A percentile compares a stretch with the other conserved stretches of the same genome.
phyloP scores from a whole-genome alignment of 371 early-diverging fungal genomes.

The Mucor velutinosus region DNA sequence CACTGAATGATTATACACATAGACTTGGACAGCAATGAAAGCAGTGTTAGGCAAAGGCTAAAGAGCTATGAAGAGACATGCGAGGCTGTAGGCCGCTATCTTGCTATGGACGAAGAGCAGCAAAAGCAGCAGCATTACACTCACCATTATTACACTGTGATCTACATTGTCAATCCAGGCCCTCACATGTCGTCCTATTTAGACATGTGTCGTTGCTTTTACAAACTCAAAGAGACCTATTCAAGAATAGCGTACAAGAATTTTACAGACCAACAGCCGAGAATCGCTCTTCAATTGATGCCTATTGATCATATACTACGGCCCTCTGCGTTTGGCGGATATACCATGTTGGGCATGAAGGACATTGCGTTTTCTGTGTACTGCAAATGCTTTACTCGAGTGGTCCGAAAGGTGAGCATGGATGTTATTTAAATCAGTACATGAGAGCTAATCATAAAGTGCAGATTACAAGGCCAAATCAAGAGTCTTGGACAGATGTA shows the following conservation, averaged over 20 bases:
- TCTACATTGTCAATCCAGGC: slow-evolving; percentile 57
- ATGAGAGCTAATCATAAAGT: neutral
- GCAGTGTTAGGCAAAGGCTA: slow-evolving; percentile 32
- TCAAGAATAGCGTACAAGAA: neutral
- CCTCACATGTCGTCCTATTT: slow-evolving; percentile 47
- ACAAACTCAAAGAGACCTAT: slow-evolving; percentile 42
- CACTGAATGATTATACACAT: neutral
- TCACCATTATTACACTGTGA: slow-evolving; percentile 21
- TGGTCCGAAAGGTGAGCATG: slow-evolving; percentile 23
- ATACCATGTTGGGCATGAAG: slow-evolving; percentile 56
- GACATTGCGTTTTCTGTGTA: slow-evolving; percentile 67
- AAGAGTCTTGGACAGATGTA: slow-evolving; percentile 1
- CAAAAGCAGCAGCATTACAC: slow-evolving; percentile 13
- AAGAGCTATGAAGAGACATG: slow-evolving; percentile 45
- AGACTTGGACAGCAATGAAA: slow-evolving; percentile 22
- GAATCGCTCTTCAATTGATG: slow-evolving; percentile 50
- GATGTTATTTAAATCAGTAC: neutral
- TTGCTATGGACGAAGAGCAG: slow-evolving; percentile 18
- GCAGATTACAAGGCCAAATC: neutral
- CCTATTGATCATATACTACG: slow-evolving; percentile 64
- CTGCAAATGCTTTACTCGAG: slow-evolving; percentile 36
- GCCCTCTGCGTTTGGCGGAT: slow-evolving; percentile 54
- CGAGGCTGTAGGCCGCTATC: slow-evolving; percentile 33
- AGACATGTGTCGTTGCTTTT: slow-evolving; percentile 53
- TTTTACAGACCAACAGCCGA: neutral